Evolutionary conservation across 805 yeast genomes (phyloP).

Genomic region (Wickerhamiella hasegawae): DNA sequence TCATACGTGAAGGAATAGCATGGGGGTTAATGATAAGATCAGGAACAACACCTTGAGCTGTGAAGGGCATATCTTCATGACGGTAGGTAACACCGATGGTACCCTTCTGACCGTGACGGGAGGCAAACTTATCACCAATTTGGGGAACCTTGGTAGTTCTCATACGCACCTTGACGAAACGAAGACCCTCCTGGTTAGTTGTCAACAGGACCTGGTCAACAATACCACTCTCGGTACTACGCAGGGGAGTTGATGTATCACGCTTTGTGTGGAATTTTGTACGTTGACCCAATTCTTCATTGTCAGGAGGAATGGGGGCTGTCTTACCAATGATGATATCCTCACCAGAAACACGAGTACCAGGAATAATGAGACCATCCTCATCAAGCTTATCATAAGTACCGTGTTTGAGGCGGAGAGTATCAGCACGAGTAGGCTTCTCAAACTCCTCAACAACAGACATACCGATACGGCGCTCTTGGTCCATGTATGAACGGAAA

Average conservation of each 20-base stretch:
- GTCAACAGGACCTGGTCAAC: slow-evolving; percentile 95
- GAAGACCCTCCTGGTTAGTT: slow-evolving; percentile 95
- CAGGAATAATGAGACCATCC: slow-evolving; percentile 96
- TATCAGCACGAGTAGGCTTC: slow-evolving; percentile 88
- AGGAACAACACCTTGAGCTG: slow-evolving; percentile 90
- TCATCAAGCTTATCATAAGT: slow-evolving; percentile 96
- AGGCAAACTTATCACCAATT: slow-evolving; percentile 98
- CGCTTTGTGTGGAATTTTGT: slow-evolving; percentile 96
- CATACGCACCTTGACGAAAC: slow-evolving; percentile 95
- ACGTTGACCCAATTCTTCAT: slow-evolving; percentile 96
- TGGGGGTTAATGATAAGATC: slow-evolving; percentile 97
- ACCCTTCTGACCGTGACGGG: slow-evolving; percentile 99
- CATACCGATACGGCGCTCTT: slow-evolving; percentile 97
- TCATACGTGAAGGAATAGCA: slow-evolving; percentile 99
- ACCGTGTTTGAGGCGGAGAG: slow-evolving; percentile 91
- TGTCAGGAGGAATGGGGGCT: slow-evolving; percentile 97
- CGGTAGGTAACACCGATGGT: slow-evolving; percentile 98
- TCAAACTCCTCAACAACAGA: slow-evolving; percentile 95
- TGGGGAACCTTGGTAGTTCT: slow-evolving; percentile 98
- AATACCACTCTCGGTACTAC: slow-evolving; percentile 95
- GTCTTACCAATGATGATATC: slow-evolving; percentile 98
- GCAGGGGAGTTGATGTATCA: slow-evolving; percentile 94
- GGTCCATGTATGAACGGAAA: slow-evolving; percentile 96
- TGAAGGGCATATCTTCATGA: slow-evolving; percentile 98
- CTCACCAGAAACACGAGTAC: slow-evolving; percentile 97